Percentiles rank a stretch among this genome's conserved stretches.
These are phyloP conservation scores for Cladosporium cucumerinum DNA, from an alignment of 2,329 filamentous ascomycete species.

Conservation along the genomic window DNA sequence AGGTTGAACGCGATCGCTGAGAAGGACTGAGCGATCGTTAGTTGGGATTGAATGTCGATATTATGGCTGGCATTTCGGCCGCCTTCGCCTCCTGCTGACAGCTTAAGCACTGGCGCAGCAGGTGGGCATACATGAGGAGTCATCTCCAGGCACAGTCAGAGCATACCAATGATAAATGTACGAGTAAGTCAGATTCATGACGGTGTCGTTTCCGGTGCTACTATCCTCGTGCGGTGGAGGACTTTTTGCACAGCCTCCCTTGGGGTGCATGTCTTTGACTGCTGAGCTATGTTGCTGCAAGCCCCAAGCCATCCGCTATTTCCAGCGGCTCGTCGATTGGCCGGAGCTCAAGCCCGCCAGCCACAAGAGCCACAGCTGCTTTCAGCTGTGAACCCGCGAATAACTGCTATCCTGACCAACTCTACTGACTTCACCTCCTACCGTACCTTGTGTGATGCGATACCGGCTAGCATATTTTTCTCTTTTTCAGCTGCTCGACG, in stretches of 20 bases:
- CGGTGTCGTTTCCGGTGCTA: neutral
- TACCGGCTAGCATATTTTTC: neutral
- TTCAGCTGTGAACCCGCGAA: constrained; percentile 6
- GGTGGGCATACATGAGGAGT: constrained; percentile 7
- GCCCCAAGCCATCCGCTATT: constrained; percentile 8
- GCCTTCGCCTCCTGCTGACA: neutral
- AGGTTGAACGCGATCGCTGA: constrained; percentile 96
- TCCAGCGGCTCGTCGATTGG: constrained; percentile 3
- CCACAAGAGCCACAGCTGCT: neutral
- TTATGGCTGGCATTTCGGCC: neutral
- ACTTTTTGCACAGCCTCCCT: constrained; percentile 10
- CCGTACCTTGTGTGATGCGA: neutral
- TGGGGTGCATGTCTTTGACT: neutral
- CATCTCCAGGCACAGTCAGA: constrained; percentile 14
- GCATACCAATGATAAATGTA: constrained; percentile 16
- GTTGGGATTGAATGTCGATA: neutral
- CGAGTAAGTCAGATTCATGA: constrained; percentile 6
- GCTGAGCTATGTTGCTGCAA: constrained; percentile 3
- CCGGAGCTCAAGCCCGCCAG: neutral
- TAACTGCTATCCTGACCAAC: neutral
- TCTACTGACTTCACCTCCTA: neutral
- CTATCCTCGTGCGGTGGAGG: neutral
- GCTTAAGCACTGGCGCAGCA: constrained; percentile 1
- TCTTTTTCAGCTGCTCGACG: neutral
- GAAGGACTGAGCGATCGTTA: constrained; percentile 71